Percentiles rank a stretch among this genome's conserved stretches.
Conservation (phyloP, 306 rosid genomes). For the Citrullus colocynthis region DNA sequence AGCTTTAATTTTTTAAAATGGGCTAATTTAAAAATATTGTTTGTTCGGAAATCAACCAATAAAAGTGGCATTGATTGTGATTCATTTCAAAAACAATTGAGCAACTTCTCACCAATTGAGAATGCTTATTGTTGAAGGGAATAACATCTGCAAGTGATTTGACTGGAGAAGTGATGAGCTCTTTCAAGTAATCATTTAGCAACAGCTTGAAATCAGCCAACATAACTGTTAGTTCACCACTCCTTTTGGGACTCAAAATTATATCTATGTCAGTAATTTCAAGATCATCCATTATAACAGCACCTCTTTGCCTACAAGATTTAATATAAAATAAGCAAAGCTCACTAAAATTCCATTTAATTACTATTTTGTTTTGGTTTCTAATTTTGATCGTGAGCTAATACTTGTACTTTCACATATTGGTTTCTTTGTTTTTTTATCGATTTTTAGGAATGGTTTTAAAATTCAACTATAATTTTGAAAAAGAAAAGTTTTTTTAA, state of each 20-base stretch:
- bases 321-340: background rate
- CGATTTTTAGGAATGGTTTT: too few relatives aligned
- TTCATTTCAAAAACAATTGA: background rate
- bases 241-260: slow-evolving; percentile 11
- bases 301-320: slow-evolving; percentile 43
- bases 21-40: too few relatives aligned
- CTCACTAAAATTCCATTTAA: background rate
- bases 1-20: too few relatives aligned
- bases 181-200: slow-evolving; percentile 27
- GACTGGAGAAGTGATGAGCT: slow-evolving; percentile 38
- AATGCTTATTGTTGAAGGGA: slow-evolving; percentile 31
- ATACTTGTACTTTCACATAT: too few relatives aligned
- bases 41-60: background rate
- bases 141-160: slow-evolving; percentile 38
- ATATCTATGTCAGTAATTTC: slow-evolving; percentile 26
- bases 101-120: slow-evolving; percentile 2
- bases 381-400: too few relatives aligned
- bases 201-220: slow-evolving; percentile 35
- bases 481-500: too few relatives aligned
- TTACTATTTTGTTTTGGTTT: too few relatives aligned
- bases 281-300: slow-evolving; percentile 38
- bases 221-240: slow-evolving; percentile 22
- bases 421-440: too few relatives aligned
- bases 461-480: too few relatives aligned
- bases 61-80: background rate